Evolutionary conservation across 139 green algal genomes (phyloP).

Genomic region (Closterium sp.): DNA sequence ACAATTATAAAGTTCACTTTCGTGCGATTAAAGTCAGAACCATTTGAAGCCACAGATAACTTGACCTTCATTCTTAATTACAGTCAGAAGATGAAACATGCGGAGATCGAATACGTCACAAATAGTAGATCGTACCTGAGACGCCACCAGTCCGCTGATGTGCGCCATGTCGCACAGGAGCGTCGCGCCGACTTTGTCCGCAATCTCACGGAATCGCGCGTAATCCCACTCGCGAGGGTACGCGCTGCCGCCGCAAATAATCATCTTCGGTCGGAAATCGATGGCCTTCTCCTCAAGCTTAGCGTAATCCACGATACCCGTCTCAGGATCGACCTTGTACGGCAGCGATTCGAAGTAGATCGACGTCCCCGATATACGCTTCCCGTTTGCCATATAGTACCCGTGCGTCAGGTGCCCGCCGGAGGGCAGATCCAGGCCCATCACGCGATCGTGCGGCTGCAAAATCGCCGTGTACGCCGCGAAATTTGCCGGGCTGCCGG

Average conservation of each 20-base stretch:
- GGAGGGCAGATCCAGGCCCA: conserved; percentile 83
- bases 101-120: no score
- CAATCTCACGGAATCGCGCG: conserved; percentile 70
- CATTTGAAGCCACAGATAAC: no score
- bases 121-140: conserved; percentile 22
- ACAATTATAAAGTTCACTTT: no score
- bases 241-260: conserved; percentile 78
- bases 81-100: no score
- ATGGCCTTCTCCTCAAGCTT: conserved; percentile 80
- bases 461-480: conserved; percentile 86
- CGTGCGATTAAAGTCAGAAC: no score
- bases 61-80: no score
- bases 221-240: conserved; percentile 90
- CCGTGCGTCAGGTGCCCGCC: conserved; percentile 86
- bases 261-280: conserved; percentile 82
- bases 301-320: conserved; percentile 80
- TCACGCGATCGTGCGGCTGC: conserved; percentile 82
- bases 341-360: conserved; percentile 80
- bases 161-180: conserved; percentile 88
- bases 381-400: conserved; percentile 86
- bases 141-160: conserved; percentile 76
- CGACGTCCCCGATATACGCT: conserved; percentile 82
- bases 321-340: conserved; percentile 82
- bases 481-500: conserved; percentile 89
- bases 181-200: conserved; percentile 69